Conservation (phyloP, 331 rosid species). For the Quercus lobata region DNA sequence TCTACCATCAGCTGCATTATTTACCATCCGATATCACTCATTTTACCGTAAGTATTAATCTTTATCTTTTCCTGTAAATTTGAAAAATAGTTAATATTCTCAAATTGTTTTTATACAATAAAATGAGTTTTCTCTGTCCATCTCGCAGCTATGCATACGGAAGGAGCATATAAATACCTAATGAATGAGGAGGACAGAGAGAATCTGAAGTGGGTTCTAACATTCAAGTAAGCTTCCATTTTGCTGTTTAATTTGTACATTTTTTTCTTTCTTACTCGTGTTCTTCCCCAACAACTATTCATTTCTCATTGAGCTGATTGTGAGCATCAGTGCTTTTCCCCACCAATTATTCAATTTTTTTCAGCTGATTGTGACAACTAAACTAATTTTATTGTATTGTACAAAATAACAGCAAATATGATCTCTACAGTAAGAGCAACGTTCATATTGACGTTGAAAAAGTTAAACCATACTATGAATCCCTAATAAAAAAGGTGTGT, state of each 20-base stretch:
- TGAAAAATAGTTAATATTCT: too few relatives aligned
- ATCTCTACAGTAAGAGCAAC: conserved; percentile 50
- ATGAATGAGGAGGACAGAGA: conserved; percentile 46
- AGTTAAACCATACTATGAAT: conserved; percentile 49
- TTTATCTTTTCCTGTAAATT: too few relatives aligned
- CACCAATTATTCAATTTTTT: neutral
- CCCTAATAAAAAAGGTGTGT: conserved; percentile 40
- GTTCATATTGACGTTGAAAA: conserved; percentile 32
- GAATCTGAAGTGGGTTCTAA: conserved; percentile 45
- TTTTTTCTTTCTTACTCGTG: too few relatives aligned
- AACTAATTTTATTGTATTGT: neutral
- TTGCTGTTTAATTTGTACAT: too few relatives aligned
- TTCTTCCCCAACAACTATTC: too few relatives aligned
- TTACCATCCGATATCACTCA: too few relatives aligned
- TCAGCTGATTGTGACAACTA: neutral
- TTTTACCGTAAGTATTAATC: too few relatives aligned
- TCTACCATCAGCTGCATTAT: too few relatives aligned
- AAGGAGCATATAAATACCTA: conserved; percentile 41
- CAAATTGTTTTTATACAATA: too few relatives aligned
- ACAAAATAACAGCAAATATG: conserved; percentile 35
- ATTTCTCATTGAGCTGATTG: too few relatives aligned
- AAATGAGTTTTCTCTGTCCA: neutral
- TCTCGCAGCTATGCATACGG: conserved; percentile 36
- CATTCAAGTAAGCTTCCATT: conserved; percentile 33
- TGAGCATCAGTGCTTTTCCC: too few relatives aligned